phyloP scores from a whole-genome alignment of 768 basidiomycete genomes.

The Tephrocybe sp. region DNA sequence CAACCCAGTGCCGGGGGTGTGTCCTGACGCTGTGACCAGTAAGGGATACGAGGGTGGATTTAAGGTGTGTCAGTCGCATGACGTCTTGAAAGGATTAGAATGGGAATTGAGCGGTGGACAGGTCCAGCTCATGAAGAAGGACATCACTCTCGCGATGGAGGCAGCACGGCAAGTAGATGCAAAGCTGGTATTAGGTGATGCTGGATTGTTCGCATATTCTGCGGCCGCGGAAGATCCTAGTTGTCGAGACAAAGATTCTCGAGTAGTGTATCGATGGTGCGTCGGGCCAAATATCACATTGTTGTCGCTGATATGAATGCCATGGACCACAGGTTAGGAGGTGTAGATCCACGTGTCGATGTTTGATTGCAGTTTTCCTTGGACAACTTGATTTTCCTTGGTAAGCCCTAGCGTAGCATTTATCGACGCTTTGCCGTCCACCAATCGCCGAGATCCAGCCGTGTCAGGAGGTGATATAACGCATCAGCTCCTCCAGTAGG shows the following conservation, averaged over 20 bases:
- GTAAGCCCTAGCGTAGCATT: no score
- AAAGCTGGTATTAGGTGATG: constrained; percentile 39
- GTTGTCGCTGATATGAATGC: not conserved
- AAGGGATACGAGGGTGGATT: constrained; percentile 43
- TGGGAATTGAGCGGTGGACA: constrained; percentile 10
- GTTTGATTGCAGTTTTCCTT: not conserved
- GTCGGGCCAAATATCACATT: constrained; percentile 9
- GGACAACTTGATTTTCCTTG: no score
- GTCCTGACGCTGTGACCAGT: constrained; percentile 42
- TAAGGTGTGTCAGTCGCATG: constrained; percentile 25
- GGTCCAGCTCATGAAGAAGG: constrained; percentile 48
- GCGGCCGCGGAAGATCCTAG: constrained; percentile 38
- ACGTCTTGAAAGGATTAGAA: no score
- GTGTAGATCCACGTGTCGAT: constrained; percentile 25
- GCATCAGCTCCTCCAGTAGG: constrained; percentile 54
- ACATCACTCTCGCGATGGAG: constrained; percentile 37
- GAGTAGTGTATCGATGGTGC: constrained; percentile 42
- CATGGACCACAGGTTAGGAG: constrained; percentile 28
- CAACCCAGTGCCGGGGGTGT: constrained; percentile 46
- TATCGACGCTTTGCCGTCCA: constrained; percentile 38
- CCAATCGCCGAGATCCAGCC: constrained; percentile 58
- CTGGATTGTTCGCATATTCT: constrained; percentile 35
- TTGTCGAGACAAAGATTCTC: constrained; percentile 37
- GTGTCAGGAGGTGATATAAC: constrained; percentile 53
- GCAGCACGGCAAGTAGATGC: constrained; percentile 37